Base-by-base conservation (phyloP, 345 rosid genomes). In the Acer campestre region DNA sequence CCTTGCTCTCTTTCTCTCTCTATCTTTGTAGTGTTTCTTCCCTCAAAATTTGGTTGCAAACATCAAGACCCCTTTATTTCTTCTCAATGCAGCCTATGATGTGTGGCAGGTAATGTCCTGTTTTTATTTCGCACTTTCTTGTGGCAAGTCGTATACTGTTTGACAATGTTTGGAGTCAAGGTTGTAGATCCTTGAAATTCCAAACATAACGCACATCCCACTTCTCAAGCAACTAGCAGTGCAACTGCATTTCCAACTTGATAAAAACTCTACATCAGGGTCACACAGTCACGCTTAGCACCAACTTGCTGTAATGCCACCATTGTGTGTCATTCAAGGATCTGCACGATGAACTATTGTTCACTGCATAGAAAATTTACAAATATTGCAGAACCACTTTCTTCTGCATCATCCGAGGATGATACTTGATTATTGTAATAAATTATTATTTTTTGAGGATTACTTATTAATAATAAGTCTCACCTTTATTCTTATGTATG, bases 61-160 rank as follows among this genome's bases (percentile, higher is more conserved):
- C 77, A 85, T 94, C 38, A 88, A 88, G 82, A 89, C 98, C 18
- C 97, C 98, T 7, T 74, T 90, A 82, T 92, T 92, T 80, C 84
- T 94, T 79, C 88, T 94, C 80, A 94, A 94, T 79, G 84, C 97
- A 72, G 97, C 97, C 20, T 94, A 94, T 55, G 98, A 94, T 80
- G 71, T 83, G 0, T 92, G 98, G 98, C 97, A 94, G 97, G 98
- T 94, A 87, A 66, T 31, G 10, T 70, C 66, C 49, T 8, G 66
- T 68, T 67, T 20, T 29, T 12, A 8, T 31, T 17, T 59, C 14
- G 25, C 72, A 22, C 10, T n/a, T 65, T 35, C 79, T 82, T 75
- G 76, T 81, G 78, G 64, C 83, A 84, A 81, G 77, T 84, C 75
- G 23, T 48, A 42, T 23, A 25, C 31, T 23, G 31, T 61, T 59